Evolutionary conservation across 2,329 filamentous ascomycete species (phyloP).

Genomic region (Albophoma yamanashiensis): DNA sequence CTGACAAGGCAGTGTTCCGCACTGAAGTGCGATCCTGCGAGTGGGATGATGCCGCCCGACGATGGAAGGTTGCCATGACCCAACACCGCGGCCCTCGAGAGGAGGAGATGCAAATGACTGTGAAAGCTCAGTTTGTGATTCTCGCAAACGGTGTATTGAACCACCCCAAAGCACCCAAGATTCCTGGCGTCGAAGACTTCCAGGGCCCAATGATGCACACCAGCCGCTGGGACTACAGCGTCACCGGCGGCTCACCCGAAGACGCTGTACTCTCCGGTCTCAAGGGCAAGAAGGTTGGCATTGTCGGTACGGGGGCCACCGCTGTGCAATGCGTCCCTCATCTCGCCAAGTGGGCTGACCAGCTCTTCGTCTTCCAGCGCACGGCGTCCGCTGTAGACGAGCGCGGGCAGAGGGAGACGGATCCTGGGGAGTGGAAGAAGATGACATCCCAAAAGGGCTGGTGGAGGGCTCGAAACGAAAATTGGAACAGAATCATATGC

Average conservation of each 20-base stretch:
- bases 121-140: conserved; percentile 28
- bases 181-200: conserved; percentile 30
- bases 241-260: conserved; percentile 28
- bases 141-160: conserved; percentile 27
- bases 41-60: conserved; percentile 32
- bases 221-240: conserved; percentile 32
- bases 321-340: conserved; percentile 33
- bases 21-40: conserved; percentile 25
- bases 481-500: conserved; percentile 10
- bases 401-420: conserved; percentile 27
- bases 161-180: conserved; percentile 29
- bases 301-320: conserved; percentile 40
- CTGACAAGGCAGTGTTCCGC: conserved; percentile 26
- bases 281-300: conserved; percentile 32
- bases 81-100: conserved; percentile 14
- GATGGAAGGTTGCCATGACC: conserved; percentile 11
- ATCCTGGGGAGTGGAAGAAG: conserved; percentile 27
- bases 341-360: conserved; percentile 33
- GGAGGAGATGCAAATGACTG: conserved; percentile 11
- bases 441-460: conserved; percentile 31
- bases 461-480: conserved; percentile 28
- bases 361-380: conserved; percentile 46
- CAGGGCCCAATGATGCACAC: conserved; percentile 33
- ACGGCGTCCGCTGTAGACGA: conserved; percentile 34
- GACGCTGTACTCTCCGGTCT: conserved; percentile 32